Conservation (phyloP, 2,329 filamentous ascomycete genomes). For the Colletotrichum sp. region DNA sequence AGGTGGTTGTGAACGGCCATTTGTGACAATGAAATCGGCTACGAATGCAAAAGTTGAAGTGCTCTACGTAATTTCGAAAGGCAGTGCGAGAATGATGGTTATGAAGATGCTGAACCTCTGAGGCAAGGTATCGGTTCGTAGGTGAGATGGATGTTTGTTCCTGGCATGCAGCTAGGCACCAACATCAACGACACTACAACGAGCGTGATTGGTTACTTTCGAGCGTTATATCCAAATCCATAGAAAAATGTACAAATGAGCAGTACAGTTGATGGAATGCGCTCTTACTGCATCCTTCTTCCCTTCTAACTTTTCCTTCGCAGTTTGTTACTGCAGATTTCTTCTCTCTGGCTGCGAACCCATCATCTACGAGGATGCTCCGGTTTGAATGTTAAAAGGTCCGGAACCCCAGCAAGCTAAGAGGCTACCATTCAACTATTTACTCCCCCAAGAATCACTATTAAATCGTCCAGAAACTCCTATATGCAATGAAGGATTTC, state of each 20-base stretch:
- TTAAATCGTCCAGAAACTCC: fast-evolving
- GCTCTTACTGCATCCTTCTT: no score
- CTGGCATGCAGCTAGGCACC: fast-evolving
- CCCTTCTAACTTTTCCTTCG: no score
- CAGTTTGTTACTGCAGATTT: no score
- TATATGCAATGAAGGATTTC: background rate
- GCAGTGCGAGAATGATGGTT: background rate
- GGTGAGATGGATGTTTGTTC: background rate
- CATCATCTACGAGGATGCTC: fast-evolving
- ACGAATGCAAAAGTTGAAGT: background rate
- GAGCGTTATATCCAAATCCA: background rate
- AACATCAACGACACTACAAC: background rate
- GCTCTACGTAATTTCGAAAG: no score
- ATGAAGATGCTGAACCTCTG: background rate
- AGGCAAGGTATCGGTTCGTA: background rate
- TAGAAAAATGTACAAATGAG: background rate
- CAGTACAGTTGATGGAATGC: background rate
- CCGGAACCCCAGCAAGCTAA: background rate
- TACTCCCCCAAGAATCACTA: fast-evolving
- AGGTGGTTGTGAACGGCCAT: background rate
- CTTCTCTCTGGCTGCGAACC: background rate
- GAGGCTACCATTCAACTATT: background rate
- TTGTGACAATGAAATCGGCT: fast-evolving
- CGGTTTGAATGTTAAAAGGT: fast-evolving
- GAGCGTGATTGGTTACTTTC: background rate